phyloP scores from a whole-genome alignment of 1,284 basidiomycete species.

The Paramarasmius palmivorus region DNA sequence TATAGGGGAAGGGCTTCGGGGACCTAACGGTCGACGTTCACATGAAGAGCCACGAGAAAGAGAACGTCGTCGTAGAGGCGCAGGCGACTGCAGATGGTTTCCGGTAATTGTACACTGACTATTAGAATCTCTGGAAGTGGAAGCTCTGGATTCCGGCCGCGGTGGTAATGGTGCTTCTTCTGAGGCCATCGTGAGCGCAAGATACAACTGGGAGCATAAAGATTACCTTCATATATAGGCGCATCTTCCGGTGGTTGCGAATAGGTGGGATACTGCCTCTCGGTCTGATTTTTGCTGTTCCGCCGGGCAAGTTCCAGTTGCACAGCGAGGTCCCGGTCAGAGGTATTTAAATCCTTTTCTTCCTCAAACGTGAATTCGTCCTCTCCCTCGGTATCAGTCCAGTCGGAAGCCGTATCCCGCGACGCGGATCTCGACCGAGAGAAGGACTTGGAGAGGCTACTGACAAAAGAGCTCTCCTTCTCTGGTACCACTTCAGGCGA shows the following conservation, averaged over 20 bases:
- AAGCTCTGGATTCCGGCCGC: slow-evolving; percentile 55
- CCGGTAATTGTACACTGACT: slow-evolving; percentile 34
- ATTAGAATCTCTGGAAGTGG: slow-evolving; percentile 34
- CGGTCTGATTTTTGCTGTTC: slow-evolving; percentile 77
- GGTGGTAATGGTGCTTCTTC: slow-evolving; percentile 59
- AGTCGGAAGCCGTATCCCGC: slow-evolving; percentile 36
- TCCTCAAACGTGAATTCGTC: slow-evolving; percentile 34
- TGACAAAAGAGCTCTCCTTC: slow-evolving; percentile 37
- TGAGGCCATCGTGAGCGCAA: slow-evolving; percentile 24
- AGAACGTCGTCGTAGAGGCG: slow-evolving; percentile 35
- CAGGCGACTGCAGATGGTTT: slow-evolving; percentile 32
- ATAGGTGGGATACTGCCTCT: slow-evolving; percentile 38
- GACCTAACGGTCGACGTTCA: slow-evolving; percentile 67
- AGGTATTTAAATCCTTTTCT: slow-evolving; percentile 49
- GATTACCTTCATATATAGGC: slow-evolving; percentile 73
- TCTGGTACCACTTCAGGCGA: slow-evolving; percentile 55
- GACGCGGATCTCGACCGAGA: slow-evolving; percentile 44
- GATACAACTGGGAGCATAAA: slow-evolving; percentile 4
- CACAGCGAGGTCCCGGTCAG: slow-evolving; percentile 72
- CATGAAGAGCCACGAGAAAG: slow-evolving; percentile 40
- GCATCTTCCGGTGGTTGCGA: slow-evolving; percentile 54
- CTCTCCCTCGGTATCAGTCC: slow-evolving; percentile 48
- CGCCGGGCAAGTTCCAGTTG: slow-evolving; percentile 76
- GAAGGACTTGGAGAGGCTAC: slow-evolving; percentile 33
- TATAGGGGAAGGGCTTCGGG: slow-evolving; percentile 68